Evolutionary conservation across 2,329 filamentous ascomycete genomes (phyloP).

Genomic region (Pleurostoma richardsiae): DNA sequence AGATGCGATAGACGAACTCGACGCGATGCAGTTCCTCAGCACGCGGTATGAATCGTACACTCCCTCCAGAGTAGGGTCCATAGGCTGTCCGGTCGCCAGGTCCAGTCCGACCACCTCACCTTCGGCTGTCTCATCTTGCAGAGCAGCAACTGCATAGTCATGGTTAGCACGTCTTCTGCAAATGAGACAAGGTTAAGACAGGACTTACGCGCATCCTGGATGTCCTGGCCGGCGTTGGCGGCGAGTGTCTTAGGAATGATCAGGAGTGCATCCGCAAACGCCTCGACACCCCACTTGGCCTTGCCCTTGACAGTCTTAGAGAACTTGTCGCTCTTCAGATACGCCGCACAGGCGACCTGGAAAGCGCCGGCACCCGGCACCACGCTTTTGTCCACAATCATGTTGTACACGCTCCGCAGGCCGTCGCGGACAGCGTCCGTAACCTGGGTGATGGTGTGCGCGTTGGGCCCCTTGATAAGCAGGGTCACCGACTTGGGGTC

Average conservation of each 20-base stretch:
- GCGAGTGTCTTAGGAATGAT: slow-evolving; percentile 97
- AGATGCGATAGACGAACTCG: slow-evolving; percentile 88
- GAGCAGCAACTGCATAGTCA: slow-evolving; percentile 61
- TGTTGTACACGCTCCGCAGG: slow-evolving; percentile 95
- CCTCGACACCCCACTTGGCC: slow-evolving; percentile 90
- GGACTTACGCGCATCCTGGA: slow-evolving; percentile 84
- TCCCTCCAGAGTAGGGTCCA: slow-evolving; percentile 90
- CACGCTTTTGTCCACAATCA: slow-evolving; percentile 96
- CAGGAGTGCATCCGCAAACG: slow-evolving; percentile 90
- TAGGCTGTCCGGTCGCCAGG: slow-evolving; percentile 79
- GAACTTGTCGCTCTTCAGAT: slow-evolving; percentile 83
- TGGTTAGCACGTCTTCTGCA: slow-evolving; percentile 4
- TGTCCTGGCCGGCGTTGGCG: slow-evolving; percentile 91
- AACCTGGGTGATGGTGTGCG: slow-evolving; percentile 94
- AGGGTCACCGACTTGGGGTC: slow-evolving; percentile 97
- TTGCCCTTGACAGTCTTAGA: slow-evolving; percentile 93
- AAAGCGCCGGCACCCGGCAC: slow-evolving; percentile 93
- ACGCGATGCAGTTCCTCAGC: slow-evolving; percentile 86
- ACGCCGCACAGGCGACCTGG: slow-evolving; percentile 86
- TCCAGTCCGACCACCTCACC: slow-evolving; percentile 85
- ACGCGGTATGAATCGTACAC: slow-evolving; percentile 97
- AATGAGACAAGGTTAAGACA: neutral
- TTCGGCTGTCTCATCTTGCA: slow-evolving; percentile 82
- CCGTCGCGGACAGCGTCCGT: slow-evolving; percentile 95
- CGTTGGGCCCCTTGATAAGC: slow-evolving; percentile 95